Conservation (phyloP, 1,284 basidiomycete species). For the Thelephora terrestris region DNA sequence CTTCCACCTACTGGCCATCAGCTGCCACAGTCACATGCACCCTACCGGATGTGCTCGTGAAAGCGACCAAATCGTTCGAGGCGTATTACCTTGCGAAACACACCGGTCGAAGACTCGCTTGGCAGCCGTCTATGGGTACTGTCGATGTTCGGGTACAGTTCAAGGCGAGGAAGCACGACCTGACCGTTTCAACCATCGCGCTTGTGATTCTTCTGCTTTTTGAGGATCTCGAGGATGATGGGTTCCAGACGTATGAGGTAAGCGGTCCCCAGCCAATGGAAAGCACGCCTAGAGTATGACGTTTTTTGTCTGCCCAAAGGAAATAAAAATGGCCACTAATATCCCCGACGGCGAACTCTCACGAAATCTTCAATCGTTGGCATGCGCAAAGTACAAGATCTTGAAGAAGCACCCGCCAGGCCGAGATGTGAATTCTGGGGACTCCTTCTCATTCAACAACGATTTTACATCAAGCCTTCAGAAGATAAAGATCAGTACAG, state of each 20-base stretch:
- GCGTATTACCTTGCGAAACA: conserved; percentile 86
- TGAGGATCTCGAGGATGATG: conserved; percentile 58
- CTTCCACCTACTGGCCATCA: conserved; percentile 88
- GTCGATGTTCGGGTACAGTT: conserved; percentile 86
- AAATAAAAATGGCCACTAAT: conserved; percentile 59
- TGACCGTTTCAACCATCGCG: conserved; percentile 91
- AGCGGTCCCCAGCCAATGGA: conserved; percentile 12
- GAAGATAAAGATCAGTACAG: conserved; percentile 90
- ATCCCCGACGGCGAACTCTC: conserved; percentile 78
- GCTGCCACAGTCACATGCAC: conserved; percentile 46
- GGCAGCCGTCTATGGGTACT: conserved; percentile 90
- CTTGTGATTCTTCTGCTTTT: conserved; percentile 87
- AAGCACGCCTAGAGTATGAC: conserved; percentile 1
- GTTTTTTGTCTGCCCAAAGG: conserved; percentile 29
- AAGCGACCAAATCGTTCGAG: conserved; percentile 72
- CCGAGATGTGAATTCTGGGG: conserved; percentile 66
- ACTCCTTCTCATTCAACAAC: conserved; percentile 87
- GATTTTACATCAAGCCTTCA: conserved; percentile 78
- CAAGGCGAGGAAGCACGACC: conserved; percentile 73
- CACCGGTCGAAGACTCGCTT: conserved; percentile 83
- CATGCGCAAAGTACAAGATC: conserved; percentile 95
- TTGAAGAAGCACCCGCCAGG: conserved; percentile 87
- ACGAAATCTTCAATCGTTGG: conserved; percentile 89
- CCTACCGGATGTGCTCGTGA: conserved; percentile 56
- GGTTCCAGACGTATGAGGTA: conserved; percentile 68